These are phyloP conservation scores for Mycena vitilis DNA, from an alignment of 768 basidiomycete genomes.

Conservation along the genomic window DNA sequence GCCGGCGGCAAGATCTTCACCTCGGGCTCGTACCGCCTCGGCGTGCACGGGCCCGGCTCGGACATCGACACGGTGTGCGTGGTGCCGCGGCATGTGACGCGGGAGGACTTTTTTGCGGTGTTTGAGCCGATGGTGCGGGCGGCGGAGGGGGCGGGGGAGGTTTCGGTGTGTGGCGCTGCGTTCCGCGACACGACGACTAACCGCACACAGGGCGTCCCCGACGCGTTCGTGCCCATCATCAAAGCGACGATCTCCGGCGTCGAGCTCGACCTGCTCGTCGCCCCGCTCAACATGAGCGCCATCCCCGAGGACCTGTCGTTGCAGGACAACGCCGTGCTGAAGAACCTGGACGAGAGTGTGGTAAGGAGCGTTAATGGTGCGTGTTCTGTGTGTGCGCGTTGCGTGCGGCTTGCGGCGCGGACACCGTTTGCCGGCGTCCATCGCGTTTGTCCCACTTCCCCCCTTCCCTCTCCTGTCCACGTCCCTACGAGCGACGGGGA, in stretches of 20 bases:
- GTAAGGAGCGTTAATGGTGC: conserved; percentile 92
- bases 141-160: conserved; percentile 85
- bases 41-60: conserved; percentile 93
- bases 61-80: conserved; percentile 99
- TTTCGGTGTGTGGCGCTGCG: too few relatives aligned
- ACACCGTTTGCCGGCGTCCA: too few relatives aligned
- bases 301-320: conserved; percentile 94
- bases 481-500: too few relatives aligned
- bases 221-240: conserved; percentile 96
- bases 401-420: too few relatives aligned
- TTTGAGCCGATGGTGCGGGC: conserved; percentile 91
- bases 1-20: conserved; percentile 99
- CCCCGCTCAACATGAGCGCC: conserved; percentile 83
- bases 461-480: too few relatives aligned
- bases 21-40: conserved; percentile 97
- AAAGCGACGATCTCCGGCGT: conserved; percentile 92
- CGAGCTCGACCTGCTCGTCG: conserved; percentile 93
- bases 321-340: conserved; percentile 89
- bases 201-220: conserved; percentile 88
- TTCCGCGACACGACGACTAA: too few relatives aligned
- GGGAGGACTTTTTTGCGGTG: conserved; percentile 93
- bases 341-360: conserved; percentile 93
- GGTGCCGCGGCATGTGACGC: conserved; percentile 93
- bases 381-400: too few relatives aligned
- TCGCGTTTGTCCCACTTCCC: too few relatives aligned